These are phyloP conservation scores for Cystobasidiaceae sp. DNA, from an alignment of 1,284 basidiomycete genomes.

Conservation along the genomic window DNA sequence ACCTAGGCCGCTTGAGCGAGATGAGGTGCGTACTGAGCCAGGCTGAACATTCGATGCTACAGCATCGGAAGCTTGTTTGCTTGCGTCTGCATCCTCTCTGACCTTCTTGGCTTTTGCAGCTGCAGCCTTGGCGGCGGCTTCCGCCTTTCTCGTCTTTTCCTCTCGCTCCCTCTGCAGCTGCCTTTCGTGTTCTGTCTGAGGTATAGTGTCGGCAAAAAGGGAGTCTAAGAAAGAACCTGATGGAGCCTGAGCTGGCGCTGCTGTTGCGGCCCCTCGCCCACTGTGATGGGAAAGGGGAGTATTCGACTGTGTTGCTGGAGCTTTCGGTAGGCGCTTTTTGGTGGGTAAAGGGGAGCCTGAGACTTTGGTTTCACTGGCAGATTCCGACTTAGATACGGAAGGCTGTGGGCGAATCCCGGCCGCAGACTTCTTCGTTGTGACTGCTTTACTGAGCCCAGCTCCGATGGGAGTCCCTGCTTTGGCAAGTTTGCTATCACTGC, in stretches of 20 bases:
- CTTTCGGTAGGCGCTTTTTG: neutral
- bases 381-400: too few relatives aligned
- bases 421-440: neutral
- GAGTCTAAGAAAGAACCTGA: conserved; percentile 24
- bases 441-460: neutral
- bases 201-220: conserved; percentile 14
- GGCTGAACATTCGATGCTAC: neutral
- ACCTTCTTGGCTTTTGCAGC: conserved; percentile 11
- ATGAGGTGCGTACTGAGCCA: neutral
- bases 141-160: neutral
- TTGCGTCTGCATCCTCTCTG: conserved; percentile 7
- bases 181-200: conserved; percentile 28
- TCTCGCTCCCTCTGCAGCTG: conserved; percentile 15
- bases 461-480: neutral
- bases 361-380: too few relatives aligned
- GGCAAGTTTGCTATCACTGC: too few relatives aligned
- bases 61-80: conserved; percentile 5
- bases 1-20: neutral
- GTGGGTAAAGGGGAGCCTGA: too few relatives aligned
- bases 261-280: too few relatives aligned
- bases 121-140: too few relatives aligned
- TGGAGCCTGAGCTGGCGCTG: neutral
- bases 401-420: neutral
- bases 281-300: too few relatives aligned
- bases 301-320: neutral